Evolutionary conservation across 2,329 filamentous ascomycete genomes (phyloP), one percentile per base, ranked within the genome.

Genomic region (Colletotrichum tanaceti): DNA sequence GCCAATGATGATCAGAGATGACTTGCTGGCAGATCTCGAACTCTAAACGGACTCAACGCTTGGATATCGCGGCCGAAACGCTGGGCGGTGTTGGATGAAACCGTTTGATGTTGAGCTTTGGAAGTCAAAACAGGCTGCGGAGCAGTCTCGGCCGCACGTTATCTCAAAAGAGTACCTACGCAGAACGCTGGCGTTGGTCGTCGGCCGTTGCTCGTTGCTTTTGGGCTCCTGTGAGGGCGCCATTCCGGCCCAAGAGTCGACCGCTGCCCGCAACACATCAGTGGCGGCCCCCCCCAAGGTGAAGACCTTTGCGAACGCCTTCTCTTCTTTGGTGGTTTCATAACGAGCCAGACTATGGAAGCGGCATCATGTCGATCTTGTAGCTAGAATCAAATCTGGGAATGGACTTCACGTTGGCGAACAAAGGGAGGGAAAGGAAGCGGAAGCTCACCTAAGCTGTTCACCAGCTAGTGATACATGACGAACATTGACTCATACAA

Each of bases 51-150:
- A 11, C n/a, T 16, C 4, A 35, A n/a, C 41, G 43, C 41, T 38
- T 46, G 28, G 28, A n/a, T 46, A 7, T 13, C 4, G 5, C 13
- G 49, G 28, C 28, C 58, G 58, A 65, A 65, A 65, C 49, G 49
- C 22, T 41, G 13, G 32, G n/a, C 39, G 14, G 18, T 10, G 20
- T 22, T 5, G 44, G 63, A 54, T 65, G 63, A 65, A 65, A 65
- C 63, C 41, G 1, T 6, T 38, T n/a, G 14, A 43, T 14, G 16
- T 22, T 22, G 24, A 14, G 11, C 24, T 18, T 2, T 32, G 5
- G 20, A 14, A 28, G 16, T 7, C 41, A n/a, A 49, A 58, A 16
- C 24, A 22, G 41, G 18, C 14, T 9, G 14, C n/a, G 13, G 43
- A 16, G 32, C 6, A 22, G 11, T 14, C n/a, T 10, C 20, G 22